Percentiles rank a stretch among this genome's conserved stretches.
phyloP scores from a whole-genome alignment of 371 early-diverging fungal species.

The Basidiobolus meristosporus region DNA sequence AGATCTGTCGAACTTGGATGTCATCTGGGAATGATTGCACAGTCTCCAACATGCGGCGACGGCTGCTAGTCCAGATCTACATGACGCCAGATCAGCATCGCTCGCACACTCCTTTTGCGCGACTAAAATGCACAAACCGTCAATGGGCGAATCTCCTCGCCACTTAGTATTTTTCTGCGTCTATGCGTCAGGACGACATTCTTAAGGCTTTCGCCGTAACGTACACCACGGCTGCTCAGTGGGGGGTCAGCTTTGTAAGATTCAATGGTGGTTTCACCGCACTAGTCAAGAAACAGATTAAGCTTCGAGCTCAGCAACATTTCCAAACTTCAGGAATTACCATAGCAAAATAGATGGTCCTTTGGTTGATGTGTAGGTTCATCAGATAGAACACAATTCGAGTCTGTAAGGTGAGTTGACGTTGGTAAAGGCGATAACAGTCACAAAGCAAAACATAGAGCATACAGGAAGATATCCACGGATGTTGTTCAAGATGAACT shows the following conservation, averaged over 20 bases:
- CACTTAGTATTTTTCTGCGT: too few species aligned
- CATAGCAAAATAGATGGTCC: conserved; percentile 83
- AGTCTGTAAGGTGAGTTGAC: conserved; percentile 35
- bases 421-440: conserved; percentile 42
- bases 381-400: conserved; percentile 79
- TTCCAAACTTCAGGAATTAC: too few species aligned
- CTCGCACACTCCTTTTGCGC: too few species aligned
- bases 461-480: conserved; percentile 56
- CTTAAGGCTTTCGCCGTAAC: conserved; percentile 34
- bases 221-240: too few species aligned
- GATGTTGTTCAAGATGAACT: conserved; percentile 67
- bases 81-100: too few species aligned
- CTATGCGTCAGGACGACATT: conserved; percentile 27
- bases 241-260: too few species aligned
- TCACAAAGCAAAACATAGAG: too few species aligned
- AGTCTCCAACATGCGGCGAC: conserved; percentile 45
- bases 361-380: conserved; percentile 66
- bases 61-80: conserved; percentile 59
- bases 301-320: too few species aligned
- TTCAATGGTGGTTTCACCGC: neutral
- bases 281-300: too few species aligned
- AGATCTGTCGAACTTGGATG: conserved; percentile 27
- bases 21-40: conserved; percentile 33
- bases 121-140: too few species aligned
- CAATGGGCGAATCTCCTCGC: too few species aligned